Evolutionary conservation across 2,329 filamentous ascomycete genomes (phyloP).

Genomic region (Didymella glomerata): DNA sequence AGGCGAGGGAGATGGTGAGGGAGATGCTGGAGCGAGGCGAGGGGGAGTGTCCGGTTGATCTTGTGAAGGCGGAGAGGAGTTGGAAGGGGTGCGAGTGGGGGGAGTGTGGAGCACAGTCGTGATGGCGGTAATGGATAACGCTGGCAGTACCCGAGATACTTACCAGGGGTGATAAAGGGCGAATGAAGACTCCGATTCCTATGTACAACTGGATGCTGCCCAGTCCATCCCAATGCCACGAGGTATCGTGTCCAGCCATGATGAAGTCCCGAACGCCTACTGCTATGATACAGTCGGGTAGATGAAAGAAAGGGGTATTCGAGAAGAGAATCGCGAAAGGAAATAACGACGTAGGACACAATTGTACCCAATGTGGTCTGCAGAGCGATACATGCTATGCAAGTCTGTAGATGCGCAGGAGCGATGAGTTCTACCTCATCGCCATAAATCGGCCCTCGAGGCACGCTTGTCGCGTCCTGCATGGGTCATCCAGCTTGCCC

Average conservation of each 20-base stretch:
- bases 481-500: slow-evolving; percentile 47
- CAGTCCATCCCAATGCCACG: slow-evolving; percentile 11
- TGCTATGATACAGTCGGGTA: slow-evolving; percentile 20
- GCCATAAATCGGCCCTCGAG: slow-evolving; percentile 49
- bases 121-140: not conserved
- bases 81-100: slow-evolving; percentile 12
- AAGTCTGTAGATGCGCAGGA: not conserved
- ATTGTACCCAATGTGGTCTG: not conserved
- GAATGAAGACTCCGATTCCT: slow-evolving; percentile 16
- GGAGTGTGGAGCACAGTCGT: slow-evolving; percentile 28
- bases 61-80: no score
- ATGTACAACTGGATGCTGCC: slow-evolving; percentile 21
- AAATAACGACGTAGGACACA: not conserved
- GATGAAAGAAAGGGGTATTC: slow-evolving; percentile 25
- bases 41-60: no score
- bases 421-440: slow-evolving; percentile 27
- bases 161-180: not conserved
- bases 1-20: no score
- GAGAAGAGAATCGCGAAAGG: slow-evolving; percentile 22
- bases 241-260: slow-evolving; percentile 9
- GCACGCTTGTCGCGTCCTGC: slow-evolving; percentile 45
- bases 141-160: not conserved
- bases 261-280: slow-evolving; percentile 17
- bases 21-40: no score
- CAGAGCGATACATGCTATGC: not conserved